A percentile compares a stretch with the other conserved stretches of the same genome.
These are phyloP conservation scores for Cladosporium sp. DNA, from an alignment of 2,329 filamentous ascomycete genomes.

Conservation along the genomic window DNA sequence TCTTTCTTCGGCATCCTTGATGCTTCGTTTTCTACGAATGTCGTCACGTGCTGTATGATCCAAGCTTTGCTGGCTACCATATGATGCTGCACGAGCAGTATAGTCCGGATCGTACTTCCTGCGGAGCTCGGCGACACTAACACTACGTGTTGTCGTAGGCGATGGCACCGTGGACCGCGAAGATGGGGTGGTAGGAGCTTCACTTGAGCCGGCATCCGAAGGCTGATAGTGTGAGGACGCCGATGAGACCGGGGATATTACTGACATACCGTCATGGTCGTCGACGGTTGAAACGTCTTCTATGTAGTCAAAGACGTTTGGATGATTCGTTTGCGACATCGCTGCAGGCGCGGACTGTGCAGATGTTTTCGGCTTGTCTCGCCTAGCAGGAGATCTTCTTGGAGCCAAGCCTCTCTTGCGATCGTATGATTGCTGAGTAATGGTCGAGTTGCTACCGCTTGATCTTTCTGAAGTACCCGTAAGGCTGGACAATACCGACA, in stretches of 20 bases:
- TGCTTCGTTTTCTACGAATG: neutral
- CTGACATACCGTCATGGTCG: slow-evolving; percentile 26
- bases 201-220: slow-evolving; percentile 35
- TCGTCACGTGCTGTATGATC: neutral
- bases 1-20: neutral
- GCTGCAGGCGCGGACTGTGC: neutral
- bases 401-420: slow-evolving; percentile 25
- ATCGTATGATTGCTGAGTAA: slow-evolving; percentile 47
- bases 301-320: slow-evolving; percentile 35
- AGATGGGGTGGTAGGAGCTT: slow-evolving; percentile 34
- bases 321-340: slow-evolving; percentile 23
- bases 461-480: slow-evolving; percentile 44
- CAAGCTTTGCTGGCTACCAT: neutral
- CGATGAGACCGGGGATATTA: slow-evolving; percentile 28
- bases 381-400: neutral
- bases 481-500: slow-evolving; percentile 44
- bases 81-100: neutral
- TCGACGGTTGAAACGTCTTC: slow-evolving; percentile 24
- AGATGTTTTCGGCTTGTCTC: slow-evolving; percentile 21
- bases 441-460: slow-evolving; percentile 48
- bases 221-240: slow-evolving; percentile 33
- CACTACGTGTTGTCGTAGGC: slow-evolving; percentile 28
- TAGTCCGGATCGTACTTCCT: slow-evolving; percentile 32
- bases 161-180: slow-evolving; percentile 35
- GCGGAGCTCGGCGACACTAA: slow-evolving; percentile 33